phyloP scores from a whole-genome alignment of 139 green algal species.

The Spirogloea muscicola region DNA sequence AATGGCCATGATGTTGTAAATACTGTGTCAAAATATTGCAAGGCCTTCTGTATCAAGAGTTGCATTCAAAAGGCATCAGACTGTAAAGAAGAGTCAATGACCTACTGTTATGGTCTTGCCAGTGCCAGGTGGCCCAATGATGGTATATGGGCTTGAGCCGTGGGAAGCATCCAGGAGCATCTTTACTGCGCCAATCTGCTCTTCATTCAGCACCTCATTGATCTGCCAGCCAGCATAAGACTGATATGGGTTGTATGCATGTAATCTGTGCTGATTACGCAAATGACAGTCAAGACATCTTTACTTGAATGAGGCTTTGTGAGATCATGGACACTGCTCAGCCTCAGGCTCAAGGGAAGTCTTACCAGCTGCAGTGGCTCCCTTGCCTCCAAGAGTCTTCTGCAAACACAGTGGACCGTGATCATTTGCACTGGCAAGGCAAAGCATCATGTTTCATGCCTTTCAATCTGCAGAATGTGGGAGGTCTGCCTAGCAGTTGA shows the following conservation, averaged over 20 bases:
- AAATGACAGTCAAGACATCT: too few relatives aligned
- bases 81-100: not conserved
- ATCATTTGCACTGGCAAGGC: not conserved
- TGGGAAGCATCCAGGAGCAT: slow-evolving; percentile 25
- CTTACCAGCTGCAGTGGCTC: too few relatives aligned
- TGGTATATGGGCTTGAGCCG: slow-evolving; percentile 26
- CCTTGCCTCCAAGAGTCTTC: not conserved
- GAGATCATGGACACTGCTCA: not conserved
- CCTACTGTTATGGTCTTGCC: slow-evolving; percentile 48
- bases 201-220: slow-evolving; percentile 29
- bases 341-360: not conserved
- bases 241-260: too few relatives aligned
- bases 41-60: not conserved
- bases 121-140: slow-evolving; percentile 50
- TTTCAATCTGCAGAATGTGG: not conserved
- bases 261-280: too few relatives aligned
- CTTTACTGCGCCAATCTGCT: slow-evolving; percentile 25
- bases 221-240: too few relatives aligned
- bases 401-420: not conserved
- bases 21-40: not conserved
- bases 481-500: too few relatives aligned
- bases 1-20: not conserved
- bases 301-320: too few relatives aligned
- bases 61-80: not conserved
- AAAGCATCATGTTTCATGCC: not conserved